These are phyloP conservation scores for Tulasnella sp. DNA, from an alignment of 768 basidiomycete genomes.

Conservation along the genomic window DNA sequence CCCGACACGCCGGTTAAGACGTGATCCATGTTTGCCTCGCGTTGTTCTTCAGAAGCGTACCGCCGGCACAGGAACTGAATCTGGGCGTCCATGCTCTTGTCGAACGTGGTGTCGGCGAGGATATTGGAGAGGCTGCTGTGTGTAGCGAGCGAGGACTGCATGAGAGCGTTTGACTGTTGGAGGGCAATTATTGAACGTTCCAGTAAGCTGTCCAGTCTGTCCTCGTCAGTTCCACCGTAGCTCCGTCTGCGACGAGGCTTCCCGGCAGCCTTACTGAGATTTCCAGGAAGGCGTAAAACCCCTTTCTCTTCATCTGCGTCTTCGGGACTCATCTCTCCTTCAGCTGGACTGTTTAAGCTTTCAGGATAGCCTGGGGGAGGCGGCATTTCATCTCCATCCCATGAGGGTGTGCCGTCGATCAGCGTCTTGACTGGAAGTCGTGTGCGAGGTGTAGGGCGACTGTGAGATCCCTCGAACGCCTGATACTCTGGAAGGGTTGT, in stretches of 20 bases:
- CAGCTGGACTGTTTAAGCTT: too few species aligned
- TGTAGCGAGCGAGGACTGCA: conserved; percentile 66
- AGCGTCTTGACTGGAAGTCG: not conserved
- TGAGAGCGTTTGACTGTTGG: conserved; percentile 71
- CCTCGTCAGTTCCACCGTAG: not conserved
- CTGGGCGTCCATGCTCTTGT: conserved; percentile 13
- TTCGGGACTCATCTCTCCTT: not conserved
- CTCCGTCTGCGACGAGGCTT: not conserved
- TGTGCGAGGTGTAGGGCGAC: not conserved
- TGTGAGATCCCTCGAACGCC: not conserved
- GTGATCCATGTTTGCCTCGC: conserved; percentile 10
- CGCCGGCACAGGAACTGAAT: conserved; percentile 12
- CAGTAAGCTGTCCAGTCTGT: conserved; percentile 54
- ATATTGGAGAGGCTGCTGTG: conserved; percentile 45
- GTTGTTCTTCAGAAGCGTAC: not conserved
- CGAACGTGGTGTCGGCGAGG: conserved; percentile 30
- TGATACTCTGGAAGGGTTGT: conserved; percentile 8
- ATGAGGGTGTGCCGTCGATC: not conserved
- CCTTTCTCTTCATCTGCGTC: not conserved
- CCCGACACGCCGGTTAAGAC: conserved; percentile 7
- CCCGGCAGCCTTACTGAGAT: not conserved
- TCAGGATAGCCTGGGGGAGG: conserved; percentile 7
- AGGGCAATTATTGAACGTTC: conserved; percentile 76
- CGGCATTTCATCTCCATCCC: not conserved
- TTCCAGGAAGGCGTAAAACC: not conserved